Evolutionary conservation across 2,329 filamentous ascomycete genomes (phyloP).

Genomic region (Penicillium italicum): DNA sequence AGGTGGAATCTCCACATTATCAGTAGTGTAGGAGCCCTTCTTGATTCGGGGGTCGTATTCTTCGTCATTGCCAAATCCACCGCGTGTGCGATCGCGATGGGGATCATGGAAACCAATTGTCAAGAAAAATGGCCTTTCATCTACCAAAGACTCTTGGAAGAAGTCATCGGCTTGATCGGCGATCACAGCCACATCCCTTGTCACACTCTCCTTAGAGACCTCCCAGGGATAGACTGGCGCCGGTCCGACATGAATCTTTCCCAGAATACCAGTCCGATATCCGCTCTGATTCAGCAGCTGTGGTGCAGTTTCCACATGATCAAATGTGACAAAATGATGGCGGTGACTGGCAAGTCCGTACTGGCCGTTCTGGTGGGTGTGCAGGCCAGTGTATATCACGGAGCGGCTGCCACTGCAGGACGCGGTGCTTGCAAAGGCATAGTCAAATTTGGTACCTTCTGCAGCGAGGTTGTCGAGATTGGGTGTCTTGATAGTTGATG

Average conservation of each 20-base stretch:
- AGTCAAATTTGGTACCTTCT: slow-evolving; percentile 37
- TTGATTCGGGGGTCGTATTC: slow-evolving; percentile 25
- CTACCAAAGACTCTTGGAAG: slow-evolving; percentile 34
- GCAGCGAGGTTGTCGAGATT: slow-evolving; percentile 43
- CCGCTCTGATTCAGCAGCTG: slow-evolving; percentile 38
- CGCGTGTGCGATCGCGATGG: slow-evolving; percentile 44
- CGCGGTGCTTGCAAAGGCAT: slow-evolving; percentile 30
- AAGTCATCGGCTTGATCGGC: slow-evolving; percentile 41
- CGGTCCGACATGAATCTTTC: slow-evolving; percentile 51
- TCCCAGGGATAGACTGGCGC: slow-evolving; percentile 43
- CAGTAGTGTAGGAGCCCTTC: slow-evolving; percentile 25
- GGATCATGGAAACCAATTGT: slow-evolving; percentile 50
- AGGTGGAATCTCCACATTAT: slow-evolving; percentile 41
- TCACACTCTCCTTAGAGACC: slow-evolving; percentile 40
- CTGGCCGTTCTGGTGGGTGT: slow-evolving; percentile 48
- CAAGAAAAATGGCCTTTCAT: slow-evolving; percentile 42
- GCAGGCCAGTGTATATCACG: slow-evolving; percentile 49
- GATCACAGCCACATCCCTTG: slow-evolving; percentile 43
- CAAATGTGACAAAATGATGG: slow-evolving; percentile 46
- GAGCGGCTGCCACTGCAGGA: slow-evolving; percentile 50
- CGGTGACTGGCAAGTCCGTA: slow-evolving; percentile 43
- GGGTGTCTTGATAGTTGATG: slow-evolving; percentile 34
- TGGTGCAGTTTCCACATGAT: slow-evolving; percentile 45
- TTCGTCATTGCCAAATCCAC: slow-evolving; percentile 46
- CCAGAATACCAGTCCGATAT: slow-evolving; percentile 48